phyloP scores from a whole-genome alignment of 31 red algal species.

The Odonthalia washingtoniensis region DNA sequence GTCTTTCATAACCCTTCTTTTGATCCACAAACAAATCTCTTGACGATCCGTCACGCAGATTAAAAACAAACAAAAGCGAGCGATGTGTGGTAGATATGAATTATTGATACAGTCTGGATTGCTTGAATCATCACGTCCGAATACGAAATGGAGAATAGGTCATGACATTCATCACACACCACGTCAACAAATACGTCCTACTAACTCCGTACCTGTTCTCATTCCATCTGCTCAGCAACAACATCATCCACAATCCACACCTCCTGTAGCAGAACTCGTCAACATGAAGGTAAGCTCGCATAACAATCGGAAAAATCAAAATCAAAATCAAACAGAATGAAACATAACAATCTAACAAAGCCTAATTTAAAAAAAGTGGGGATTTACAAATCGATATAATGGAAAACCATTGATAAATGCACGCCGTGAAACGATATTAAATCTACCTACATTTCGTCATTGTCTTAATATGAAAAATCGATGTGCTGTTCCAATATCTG shows the following conservation, averaged over 20 bases:
- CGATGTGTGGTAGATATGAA: conserved; percentile 68
- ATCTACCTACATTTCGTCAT: conserved; percentile 62
- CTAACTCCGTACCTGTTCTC: conserved; percentile 51
- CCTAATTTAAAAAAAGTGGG: conserved; percentile 29
- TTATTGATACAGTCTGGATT: conserved; percentile 26
- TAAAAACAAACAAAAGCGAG: not conserved
- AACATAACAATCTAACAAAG: too few species aligned
- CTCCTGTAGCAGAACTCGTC: conserved; percentile 5
- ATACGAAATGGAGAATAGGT: conserved; percentile 46
- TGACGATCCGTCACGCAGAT: too few species aligned
- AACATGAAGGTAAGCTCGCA: conserved; percentile 43
- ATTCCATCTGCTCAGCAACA: not conserved
- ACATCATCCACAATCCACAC: not conserved
- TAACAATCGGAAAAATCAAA: not conserved
- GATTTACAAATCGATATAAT: conserved; percentile 25
- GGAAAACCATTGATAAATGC: conserved; percentile 55
- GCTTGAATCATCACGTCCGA: conserved; percentile 33
- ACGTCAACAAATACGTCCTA: conserved; percentile 64
- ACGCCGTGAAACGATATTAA: conserved; percentile 59
- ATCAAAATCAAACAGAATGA: not conserved
- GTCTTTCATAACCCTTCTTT: too few species aligned
- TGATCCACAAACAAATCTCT: too few species aligned
- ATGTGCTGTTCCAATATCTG: conserved; percentile 59
- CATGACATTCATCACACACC: conserved; percentile 34
- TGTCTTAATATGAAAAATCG: not conserved